Evolutionary conservation across 257 asterid species (phyloP).

Genomic region (Linderniella brevidens): DNA sequence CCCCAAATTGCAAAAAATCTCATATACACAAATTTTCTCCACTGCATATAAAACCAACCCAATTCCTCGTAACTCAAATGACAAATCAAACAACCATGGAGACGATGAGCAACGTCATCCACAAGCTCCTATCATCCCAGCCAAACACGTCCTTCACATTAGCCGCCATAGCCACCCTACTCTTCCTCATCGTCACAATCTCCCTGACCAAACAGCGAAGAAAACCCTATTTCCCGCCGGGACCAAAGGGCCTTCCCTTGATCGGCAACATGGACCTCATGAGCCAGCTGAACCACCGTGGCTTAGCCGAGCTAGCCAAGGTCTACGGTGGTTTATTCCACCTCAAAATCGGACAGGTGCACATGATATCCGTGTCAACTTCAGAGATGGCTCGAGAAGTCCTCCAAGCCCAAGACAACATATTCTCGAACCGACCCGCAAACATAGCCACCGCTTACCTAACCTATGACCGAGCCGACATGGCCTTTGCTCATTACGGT

Average conservation of each 20-base stretch:
- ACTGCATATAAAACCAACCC: too few relatives aligned
- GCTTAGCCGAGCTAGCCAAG: conserved; percentile 45
- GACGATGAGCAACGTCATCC: too few relatives aligned
- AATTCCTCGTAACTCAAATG: too few relatives aligned
- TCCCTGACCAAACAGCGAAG: conserved; percentile 13
- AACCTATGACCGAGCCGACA: conserved; percentile 76
- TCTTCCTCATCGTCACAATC: too few relatives aligned
- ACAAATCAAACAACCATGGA: too few relatives aligned
- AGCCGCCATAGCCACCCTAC: too few relatives aligned
- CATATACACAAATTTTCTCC: too few relatives aligned
- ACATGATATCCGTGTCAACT: conserved; percentile 62
- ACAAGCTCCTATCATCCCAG: too few relatives aligned
- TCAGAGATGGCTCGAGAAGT: conserved; percentile 70
- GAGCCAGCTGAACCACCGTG: conserved; percentile 64
- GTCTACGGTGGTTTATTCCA: conserved; percentile 64
- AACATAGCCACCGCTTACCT: conserved; percentile 55
- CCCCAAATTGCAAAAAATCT: too few relatives aligned
- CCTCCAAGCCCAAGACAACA: conserved; percentile 69
- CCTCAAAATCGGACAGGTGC: conserved; percentile 47
- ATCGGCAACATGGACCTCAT: conserved; percentile 59
- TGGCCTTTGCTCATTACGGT: conserved; percentile 92
- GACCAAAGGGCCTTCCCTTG: conserved; percentile 70
- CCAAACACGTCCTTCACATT: too few relatives aligned
- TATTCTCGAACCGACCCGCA: conserved; percentile 83
- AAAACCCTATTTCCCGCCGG: conserved; percentile 53